Evolutionary conservation across 1,284 basidiomycete species (phyloP).

Genomic region (Sporisorium sorghi): DNA sequence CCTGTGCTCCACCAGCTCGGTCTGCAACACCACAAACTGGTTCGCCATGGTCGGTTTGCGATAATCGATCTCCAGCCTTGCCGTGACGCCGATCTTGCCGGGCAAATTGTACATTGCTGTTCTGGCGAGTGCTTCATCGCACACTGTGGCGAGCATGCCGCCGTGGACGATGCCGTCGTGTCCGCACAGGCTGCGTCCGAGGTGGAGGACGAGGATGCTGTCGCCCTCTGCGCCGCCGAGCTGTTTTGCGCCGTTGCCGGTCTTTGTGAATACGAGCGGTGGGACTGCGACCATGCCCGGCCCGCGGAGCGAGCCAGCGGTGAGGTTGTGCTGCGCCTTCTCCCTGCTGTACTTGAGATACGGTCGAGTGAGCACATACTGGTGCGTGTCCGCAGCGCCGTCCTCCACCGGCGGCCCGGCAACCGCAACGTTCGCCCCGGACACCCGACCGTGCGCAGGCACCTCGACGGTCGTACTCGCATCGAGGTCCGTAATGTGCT

Average conservation of each 20-base stretch:
- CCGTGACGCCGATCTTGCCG: conserved; percentile 91
- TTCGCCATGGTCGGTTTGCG: conserved; percentile 68
- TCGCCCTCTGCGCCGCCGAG: conserved; percentile 64
- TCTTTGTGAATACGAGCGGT: conserved; percentile 65
- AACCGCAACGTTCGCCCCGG: conserved; percentile 30
- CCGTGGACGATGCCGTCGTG: conserved; percentile 95
- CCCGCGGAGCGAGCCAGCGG: conserved; percentile 84
- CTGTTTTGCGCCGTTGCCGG: conserved; percentile 50
- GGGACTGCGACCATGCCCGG: conserved; percentile 71
- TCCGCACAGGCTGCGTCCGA: conserved; percentile 85
- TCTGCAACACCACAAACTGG: conserved; percentile 75
- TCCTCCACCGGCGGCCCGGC: conserved; percentile 36
- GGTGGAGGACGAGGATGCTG: conserved; percentile 76
- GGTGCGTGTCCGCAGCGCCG: conserved; percentile 41
- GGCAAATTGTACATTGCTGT: conserved; percentile 76
- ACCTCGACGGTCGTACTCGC: conserved; percentile 30
- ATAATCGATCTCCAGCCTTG: conserved; percentile 71
- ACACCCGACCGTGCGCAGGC: conserved; percentile 31
- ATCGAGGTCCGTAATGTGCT: conserved; percentile 35
- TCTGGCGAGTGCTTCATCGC: conserved; percentile 87
- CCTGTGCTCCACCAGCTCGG: conserved; percentile 75
- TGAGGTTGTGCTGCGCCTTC: conserved; percentile 80
- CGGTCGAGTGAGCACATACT: conserved; percentile 74
- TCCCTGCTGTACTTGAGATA: conserved; percentile 79
- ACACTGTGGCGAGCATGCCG: conserved; percentile 86